Evolutionary conservation across 495 filamentous ascomycete species (phyloP), one percentile per base, ranked within the genome.

Genomic region (Aspergillus nidulans): DNA sequence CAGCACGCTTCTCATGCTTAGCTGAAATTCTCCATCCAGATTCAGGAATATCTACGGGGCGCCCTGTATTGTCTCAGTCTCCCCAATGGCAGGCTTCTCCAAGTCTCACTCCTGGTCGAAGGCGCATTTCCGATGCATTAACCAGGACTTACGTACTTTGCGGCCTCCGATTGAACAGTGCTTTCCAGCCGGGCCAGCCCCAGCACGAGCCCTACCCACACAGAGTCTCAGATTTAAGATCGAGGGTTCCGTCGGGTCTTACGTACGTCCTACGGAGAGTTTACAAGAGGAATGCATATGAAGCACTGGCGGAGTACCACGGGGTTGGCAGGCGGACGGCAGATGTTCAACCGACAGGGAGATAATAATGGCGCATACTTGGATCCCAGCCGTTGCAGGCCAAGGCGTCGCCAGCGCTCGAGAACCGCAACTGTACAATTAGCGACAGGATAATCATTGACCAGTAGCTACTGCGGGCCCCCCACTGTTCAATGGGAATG

Each of bases 121-220:
- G 30, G 13, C 41, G 45, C 53, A 43, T 56, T 45, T 34, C 39
- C 19, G 53, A 55, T 55, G 45, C 53, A 48, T 49, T 30, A 42
- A 39, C 52, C 52, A 47, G 20, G 28, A 49, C 47, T 49, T 52
- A 52, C 49, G 38, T 40, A 52, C 25, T 41, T 36, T 52, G n/a
- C 36, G 49, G 36, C 21, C 49, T 52, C 49, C 49, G n/a, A 52
- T 52, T 40, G 49, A 42, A 52, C 49, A 41, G 2, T 42, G 38
- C 36, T 30, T 25, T 4, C 45, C 25, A 56, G 24, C 23, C 19
- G 38, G 36, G 49, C 45, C 25, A 56, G 24, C 23, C 19, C 45
- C 45, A 56, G 44, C 38, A 42, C 38, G 12, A 56, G 43, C 45
- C 44, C 46, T 49, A 56, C 45, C 53, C 53, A 49, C 53, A 16